Evolutionary conservation across 2,329 filamentous ascomycete genomes (phyloP).

Genomic region (Cladophialophora bantiana): DNA sequence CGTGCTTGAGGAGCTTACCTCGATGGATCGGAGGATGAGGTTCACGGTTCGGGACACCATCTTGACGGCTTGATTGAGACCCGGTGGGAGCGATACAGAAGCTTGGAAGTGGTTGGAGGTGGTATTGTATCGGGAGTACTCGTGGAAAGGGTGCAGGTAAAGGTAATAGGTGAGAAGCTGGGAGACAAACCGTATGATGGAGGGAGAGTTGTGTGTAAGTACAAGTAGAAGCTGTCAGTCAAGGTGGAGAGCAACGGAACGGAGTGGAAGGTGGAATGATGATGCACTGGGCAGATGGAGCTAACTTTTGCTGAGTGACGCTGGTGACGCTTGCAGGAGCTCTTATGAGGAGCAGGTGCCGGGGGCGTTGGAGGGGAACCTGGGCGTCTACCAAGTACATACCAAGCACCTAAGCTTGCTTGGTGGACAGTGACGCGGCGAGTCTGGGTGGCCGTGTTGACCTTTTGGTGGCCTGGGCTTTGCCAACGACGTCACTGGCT

Average conservation of each 20-base stretch:
- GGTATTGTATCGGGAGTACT: conserved; percentile 15
- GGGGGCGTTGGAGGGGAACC: background rate
- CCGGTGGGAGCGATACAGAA: conserved; percentile 9
- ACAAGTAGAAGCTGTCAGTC: conserved; percentile 12
- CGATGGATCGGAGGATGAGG: conserved; percentile 50
- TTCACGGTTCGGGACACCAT: conserved; percentile 53
- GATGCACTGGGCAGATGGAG: conserved; percentile 2
- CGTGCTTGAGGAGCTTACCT: conserved; percentile 45
- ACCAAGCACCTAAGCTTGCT: background rate
- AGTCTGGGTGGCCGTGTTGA: background rate
- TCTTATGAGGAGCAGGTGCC: background rate
- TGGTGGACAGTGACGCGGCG: conserved; percentile 17
- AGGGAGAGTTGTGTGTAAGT: conserved; percentile 17
- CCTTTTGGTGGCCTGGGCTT: background rate
- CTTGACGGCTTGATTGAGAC: conserved; percentile 31
- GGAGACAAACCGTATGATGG: background rate
- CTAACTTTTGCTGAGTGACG: conserved; percentile 1
- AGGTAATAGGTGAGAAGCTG: background rate
- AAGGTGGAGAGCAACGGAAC: conserved; percentile 10
- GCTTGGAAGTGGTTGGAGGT: conserved; percentile 6
- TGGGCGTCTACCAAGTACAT: background rate
- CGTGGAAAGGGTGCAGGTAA: conserved; percentile 11
- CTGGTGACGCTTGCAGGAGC: background rate
- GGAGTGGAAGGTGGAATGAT: conserved; percentile 16
- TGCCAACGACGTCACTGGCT: conserved; percentile 28